Evolutionary conservation across 1,139 yeast genomes (phyloP), one percentile per base, ranked within the genome.

Genomic region (Meyerozyma sp.): DNA sequence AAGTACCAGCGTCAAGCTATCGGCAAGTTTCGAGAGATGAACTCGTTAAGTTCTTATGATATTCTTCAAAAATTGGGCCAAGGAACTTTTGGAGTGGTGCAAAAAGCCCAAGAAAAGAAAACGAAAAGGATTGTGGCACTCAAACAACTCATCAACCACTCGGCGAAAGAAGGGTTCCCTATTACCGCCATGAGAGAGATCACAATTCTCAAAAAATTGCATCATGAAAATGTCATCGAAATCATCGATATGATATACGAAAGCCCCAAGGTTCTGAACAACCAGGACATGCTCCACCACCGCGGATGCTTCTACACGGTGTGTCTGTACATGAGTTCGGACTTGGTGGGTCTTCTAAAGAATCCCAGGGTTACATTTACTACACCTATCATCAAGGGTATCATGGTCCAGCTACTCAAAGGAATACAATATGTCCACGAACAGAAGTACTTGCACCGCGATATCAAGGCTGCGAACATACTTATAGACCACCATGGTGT

Each of bases 151-250:
- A 70, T 91, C 20, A 79, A 87, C 50, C 93, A 87, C 56, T 85
- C 87, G 43, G 89, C 86, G 40, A 88, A 86, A 55, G 96, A 90
- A 54, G 93, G 96, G 29, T 90, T 93, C 59, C 98, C 99, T 1
- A 83, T 94, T 21, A 94, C 98, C 0, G 97, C 98, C 4, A 78
- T 91, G 65, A 75, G 99, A 50, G 99, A 94, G 58, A 90, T 93
- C 49, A 80, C 87, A 18, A 89, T 91, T 18, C 70, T 94, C 60
- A 89, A 88, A 60, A 75, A 76, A 46, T 67, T 94, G 44, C 65
- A 74, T 43, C 90, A 91, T 57, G 65, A 69, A 28, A 88, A 94
- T 60, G 78, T 93, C 25, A 71, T 94, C 28, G 88, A 82, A 47
- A 71, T 93, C 41, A 59, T 84, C n/a, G 97, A 90, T 53, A 84